Base-by-base conservation (phyloP, 192 early-diverging fungal genomes). In the Backusella australiensis region DNA sequence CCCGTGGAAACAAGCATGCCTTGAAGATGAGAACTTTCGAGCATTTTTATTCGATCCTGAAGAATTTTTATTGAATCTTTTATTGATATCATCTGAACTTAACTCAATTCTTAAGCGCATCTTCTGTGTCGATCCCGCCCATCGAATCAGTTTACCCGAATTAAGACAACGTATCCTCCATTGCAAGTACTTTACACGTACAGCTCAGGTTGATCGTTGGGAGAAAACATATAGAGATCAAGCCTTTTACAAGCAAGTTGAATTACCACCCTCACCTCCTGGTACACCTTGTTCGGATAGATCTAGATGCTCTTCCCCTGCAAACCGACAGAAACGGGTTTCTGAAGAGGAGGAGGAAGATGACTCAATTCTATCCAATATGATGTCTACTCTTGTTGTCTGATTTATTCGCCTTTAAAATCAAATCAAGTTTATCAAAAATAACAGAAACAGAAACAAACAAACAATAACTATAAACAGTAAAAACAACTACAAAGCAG, bases 1-100 rank as follows among this genome's bases (percentile, higher is more conserved):
- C 74, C 93, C 93, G 11, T 94, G 92, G 93, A 92, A 90, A 74
- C 87, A 90, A 70, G 91, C 92, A 14, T 86, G 87, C 72, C 80
- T 84, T 4, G 80, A 90, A 8, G 95, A 97, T 76, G 85, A 90
- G 12, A 92, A 94, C 35, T 97, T 95, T 87, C 84, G 86, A 59
- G 89, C 92, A 52, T 94, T 88, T 80, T 76, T 87, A 19, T 74
- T 83, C 46, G 83, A 94, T 66, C 88, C 90, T 32, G 69, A 81
- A 34, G 21, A 67, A 26, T 88, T 94, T 71, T 77, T 94, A 44
- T 85, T 83, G 59, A 82, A 80, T 15, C 90, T 92, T 65, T 88
- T 94, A 59, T 82, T 80, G 3, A 82, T 94, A 15, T 93, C 93
- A 1, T 75, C 79, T 68, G 87, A 90, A 52, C 91, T 94, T 17